Evolutionary conservation across 108 stramenopile genomes (phyloP).

Genomic region (Skeletonema costatum): DNA sequence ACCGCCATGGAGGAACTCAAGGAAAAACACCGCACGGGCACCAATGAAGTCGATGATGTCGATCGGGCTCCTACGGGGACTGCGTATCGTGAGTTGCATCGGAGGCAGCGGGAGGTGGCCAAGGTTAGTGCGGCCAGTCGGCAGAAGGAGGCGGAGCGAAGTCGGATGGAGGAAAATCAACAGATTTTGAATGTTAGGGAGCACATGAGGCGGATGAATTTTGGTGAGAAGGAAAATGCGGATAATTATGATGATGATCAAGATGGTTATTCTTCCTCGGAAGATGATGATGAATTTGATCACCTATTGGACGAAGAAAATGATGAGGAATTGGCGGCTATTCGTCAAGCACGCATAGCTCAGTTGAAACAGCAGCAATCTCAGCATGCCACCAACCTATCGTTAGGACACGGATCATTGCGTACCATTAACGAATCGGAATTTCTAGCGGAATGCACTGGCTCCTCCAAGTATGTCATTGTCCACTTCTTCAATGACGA

Average conservation of each 20-base stretch:
- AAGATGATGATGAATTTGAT: constrained; percentile 49
- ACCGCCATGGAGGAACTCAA: constrained; percentile 67
- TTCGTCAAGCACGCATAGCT: constrained; percentile 84
- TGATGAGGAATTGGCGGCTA: constrained; percentile 66
- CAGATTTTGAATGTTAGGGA: constrained; percentile 42
- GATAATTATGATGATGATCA: constrained; percentile 26
- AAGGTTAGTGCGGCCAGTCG: background rate
- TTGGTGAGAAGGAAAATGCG: constrained; percentile 27
- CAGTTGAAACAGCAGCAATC: constrained; percentile 74
- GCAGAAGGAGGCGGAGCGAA: constrained; percentile 17
- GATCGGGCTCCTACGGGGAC: constrained; percentile 65
- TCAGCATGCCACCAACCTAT: constrained; percentile 67
- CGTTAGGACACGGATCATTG: constrained; percentile 94
- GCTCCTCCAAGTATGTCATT: constrained; percentile 66
- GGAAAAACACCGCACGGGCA: constrained; percentile 49
- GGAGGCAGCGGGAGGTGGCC: constrained; percentile 40
- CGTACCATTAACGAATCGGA: constrained; percentile 96
- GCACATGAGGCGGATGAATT: constrained; percentile 37
- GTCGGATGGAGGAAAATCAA: constrained; percentile 30
- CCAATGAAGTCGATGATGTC: constrained; percentile 56
- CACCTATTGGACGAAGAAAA: constrained; percentile 56
- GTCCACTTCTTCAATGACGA: constrained; percentile 97
- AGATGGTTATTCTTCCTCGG: constrained; percentile 42
- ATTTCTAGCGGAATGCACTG: constrained; percentile 91
- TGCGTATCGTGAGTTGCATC: constrained; percentile 49